phyloP scores from a whole-genome alignment of 1,284 basidiomycete species.

The Mycena sp. region DNA sequence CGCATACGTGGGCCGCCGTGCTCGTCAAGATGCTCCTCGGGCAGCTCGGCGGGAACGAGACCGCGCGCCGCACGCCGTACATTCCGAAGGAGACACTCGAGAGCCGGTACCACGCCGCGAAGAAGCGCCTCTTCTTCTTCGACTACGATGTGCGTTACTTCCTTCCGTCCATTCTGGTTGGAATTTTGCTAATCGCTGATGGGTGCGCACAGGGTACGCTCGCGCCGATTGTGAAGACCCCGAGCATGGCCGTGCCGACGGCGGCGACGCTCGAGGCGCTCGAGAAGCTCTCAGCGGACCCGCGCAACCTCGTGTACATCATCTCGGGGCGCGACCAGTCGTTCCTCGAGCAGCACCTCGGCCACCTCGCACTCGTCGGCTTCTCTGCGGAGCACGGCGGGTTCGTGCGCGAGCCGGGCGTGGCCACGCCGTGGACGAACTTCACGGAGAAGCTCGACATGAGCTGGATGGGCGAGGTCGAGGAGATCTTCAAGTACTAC shows the following conservation, averaged over 20 bases:
- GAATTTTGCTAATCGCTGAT: not conserved
- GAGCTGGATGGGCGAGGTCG: slow-evolving; percentile 97
- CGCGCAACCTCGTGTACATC: slow-evolving; percentile 93
- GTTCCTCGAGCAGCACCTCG: slow-evolving; percentile 93
- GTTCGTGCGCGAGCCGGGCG: slow-evolving; percentile 82
- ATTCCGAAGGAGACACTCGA: slow-evolving; percentile 76
- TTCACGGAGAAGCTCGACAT: slow-evolving; percentile 94
- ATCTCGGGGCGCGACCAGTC: slow-evolving; percentile 96
- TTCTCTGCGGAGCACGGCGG: slow-evolving; percentile 98
- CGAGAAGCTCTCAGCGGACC: slow-evolving; percentile 77
- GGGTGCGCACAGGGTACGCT: slow-evolving; percentile 79
- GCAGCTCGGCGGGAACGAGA: slow-evolving; percentile 84
- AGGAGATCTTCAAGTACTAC: slow-evolving; percentile 96
- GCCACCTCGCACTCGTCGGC: slow-evolving; percentile 85
- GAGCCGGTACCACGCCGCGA: slow-evolving; percentile 73
- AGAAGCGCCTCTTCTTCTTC: slow-evolving; percentile 92
- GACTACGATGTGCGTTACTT: slow-evolving; percentile 87
- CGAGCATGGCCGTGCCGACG: slow-evolving; percentile 89
- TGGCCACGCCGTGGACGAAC: slow-evolving; percentile 78
- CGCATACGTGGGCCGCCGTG: slow-evolving; percentile 94
- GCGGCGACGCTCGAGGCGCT: slow-evolving; percentile 81
- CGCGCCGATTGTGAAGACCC: slow-evolving; percentile 96
- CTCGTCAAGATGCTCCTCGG: slow-evolving; percentile 90
- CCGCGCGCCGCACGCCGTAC: slow-evolving; percentile 88
- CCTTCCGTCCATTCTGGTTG: slow-evolving; percentile 5